A percentile compares a stretch with the other conserved stretches of the same genome.
Evolutionary conservation across 495 filamentous ascomycete species (phyloP).

Genomic region (Neurospora hispaniola): DNA sequence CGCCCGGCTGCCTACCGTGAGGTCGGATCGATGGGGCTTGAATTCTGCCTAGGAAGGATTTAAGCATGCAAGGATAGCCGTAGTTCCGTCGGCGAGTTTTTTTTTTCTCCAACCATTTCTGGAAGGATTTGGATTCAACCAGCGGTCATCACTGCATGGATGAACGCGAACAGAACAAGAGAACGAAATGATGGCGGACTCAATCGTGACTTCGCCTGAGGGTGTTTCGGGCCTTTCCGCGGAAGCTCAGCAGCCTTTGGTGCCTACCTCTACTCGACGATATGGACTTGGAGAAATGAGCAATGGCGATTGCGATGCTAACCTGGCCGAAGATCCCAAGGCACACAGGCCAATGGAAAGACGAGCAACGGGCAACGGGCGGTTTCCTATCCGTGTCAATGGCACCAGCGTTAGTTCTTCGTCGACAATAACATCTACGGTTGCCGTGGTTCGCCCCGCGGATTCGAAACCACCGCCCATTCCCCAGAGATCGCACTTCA

Average conservation of each 20-base stretch:
- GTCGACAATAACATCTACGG: background rate
- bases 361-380: slow-evolving; percentile 40
- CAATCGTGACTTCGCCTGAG: background rate
- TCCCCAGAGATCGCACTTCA: slow-evolving; percentile 60
- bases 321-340: background rate
- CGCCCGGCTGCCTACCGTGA: background rate
- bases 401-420: slow-evolving; percentile 25
- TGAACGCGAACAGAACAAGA: background rate
- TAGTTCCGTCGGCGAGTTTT: background rate
- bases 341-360: background rate
- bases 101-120: background rate
- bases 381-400: slow-evolving; percentile 72
- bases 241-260: background rate
- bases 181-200: background rate
- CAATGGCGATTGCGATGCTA: background rate
- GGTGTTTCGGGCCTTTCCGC: background rate
- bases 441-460: slow-evolving; percentile 22
- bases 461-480: slow-evolving; percentile 56
- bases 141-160: background rate
- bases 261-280: background rate
- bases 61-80: background rate
- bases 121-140: background rate
- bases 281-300: background rate
- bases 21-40: background rate
- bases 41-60: background rate